Base-by-base conservation (phyloP, 2,329 filamentous ascomycete genomes). In the Kalaharituber pfeilii region DNA sequence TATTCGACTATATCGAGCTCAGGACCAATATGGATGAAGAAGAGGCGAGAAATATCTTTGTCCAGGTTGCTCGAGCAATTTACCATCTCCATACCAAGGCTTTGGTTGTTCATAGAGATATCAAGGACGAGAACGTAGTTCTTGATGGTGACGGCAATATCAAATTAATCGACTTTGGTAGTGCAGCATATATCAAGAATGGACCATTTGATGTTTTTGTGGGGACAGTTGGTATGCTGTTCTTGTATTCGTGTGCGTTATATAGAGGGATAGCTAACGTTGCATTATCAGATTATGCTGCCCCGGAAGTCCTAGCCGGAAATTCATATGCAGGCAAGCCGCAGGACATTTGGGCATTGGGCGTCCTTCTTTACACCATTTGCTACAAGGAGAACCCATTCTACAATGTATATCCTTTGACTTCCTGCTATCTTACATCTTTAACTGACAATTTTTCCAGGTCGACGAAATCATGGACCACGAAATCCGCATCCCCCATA, bases 371-470 rank as follows among this genome's bases (percentile, higher is more conserved):
- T 13, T 98, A 98, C 72, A 98, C 91, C 26, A 95, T 98, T 65
- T 84, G 96, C 65, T 98, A 98, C 76, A 98, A 96, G 71, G 91
- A 98, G 71, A 98, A 98, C 66, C 89, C 91, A 0, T 98, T 95
- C 69, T 96, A 96, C 75, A 93, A 84, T 69, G 62, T 63, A 53
- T 39, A n/a, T n/a, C n/a, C n/a, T n/a, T 57, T 52, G 20, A 22
- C n/a, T 2, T 29, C 11, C 49, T 28, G 18, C 45, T 22, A 18
- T 45, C 50, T 44, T n/a, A 18, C n/a, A 47, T 45, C 30, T 9
- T 18, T 36, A 9, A 9, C n/a, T n/a, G n/a, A n/a, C n/a, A n/a
- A n/a, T n/a, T 4, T 2, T 20, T 50, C 18, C 44, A 64, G 62
- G 91, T 96, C 65, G 91, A 98, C 68, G 91, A 98, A 73, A 98